A percentile compares a stretch with the other conserved stretches of the same genome.
Conservation (phyloP, 768 basidiomycete species). For the Daedaleopsis nitida region DNA sequence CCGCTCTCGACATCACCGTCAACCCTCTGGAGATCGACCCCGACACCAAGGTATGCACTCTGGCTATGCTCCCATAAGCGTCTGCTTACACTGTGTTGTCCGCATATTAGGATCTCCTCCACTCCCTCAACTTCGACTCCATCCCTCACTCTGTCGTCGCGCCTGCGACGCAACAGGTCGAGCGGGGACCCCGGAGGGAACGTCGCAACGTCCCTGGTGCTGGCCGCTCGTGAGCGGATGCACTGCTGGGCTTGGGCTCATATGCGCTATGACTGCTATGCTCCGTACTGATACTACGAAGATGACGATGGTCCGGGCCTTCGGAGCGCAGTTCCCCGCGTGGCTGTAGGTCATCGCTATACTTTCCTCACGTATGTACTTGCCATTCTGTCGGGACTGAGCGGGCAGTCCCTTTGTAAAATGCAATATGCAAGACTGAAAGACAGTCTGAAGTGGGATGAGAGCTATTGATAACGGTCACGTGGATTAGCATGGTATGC, state of each 20-base stretch:
- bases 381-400: constrained; percentile 14
- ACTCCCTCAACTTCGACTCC: constrained; percentile 92
- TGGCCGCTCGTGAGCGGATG: constrained; percentile 43
- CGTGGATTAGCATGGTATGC: neutral
- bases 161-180: constrained; percentile 64
- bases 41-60: constrained; percentile 84
- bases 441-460: neutral
- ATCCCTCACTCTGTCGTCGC: constrained; percentile 73
- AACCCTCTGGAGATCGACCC: constrained; percentile 84
- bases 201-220: constrained; percentile 83
- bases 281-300: constrained; percentile 16
- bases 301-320: constrained; percentile 10
- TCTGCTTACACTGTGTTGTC: neutral
- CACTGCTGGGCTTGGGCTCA: constrained; percentile 10
- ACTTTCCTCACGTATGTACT: constrained; percentile 21
- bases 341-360: constrained; percentile 17
- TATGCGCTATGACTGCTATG: constrained; percentile 23
- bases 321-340: constrained; percentile 14
- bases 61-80: neutral
- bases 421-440: constrained; percentile 17
- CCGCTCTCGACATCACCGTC: constrained; percentile 82
- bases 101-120: constrained; percentile 74
- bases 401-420: constrained; percentile 18
- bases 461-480: neutral
- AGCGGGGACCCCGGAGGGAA: constrained; percentile 74